Evolutionary conservation across 2,329 filamentous ascomycete genomes (phyloP).

Genomic region (Cladobotryum mycophilum): DNA sequence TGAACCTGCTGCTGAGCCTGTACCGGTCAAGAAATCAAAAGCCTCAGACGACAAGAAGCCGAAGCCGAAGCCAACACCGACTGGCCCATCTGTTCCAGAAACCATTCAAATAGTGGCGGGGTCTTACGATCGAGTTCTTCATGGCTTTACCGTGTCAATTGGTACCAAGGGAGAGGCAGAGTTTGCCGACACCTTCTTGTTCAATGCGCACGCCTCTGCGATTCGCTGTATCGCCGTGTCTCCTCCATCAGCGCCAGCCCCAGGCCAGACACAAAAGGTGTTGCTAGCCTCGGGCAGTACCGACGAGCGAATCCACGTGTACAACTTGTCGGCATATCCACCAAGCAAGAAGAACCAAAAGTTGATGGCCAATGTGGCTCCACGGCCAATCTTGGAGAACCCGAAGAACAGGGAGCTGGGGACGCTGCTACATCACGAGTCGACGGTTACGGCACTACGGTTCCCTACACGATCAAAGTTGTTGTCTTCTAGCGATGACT

Average conservation of each 20-base stretch:
- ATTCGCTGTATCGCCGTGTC: slow-evolving; percentile 87
- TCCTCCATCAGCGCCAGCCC: slow-evolving; percentile 56
- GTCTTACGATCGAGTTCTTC: slow-evolving; percentile 88
- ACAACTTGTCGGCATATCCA: slow-evolving; percentile 71
- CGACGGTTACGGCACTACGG: slow-evolving; percentile 69
- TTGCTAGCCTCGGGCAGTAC: slow-evolving; percentile 87
- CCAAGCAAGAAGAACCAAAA: slow-evolving; percentile 51
- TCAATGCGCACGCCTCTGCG: slow-evolving; percentile 86
- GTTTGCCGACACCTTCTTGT: slow-evolving; percentile 90
- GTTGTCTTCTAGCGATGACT: slow-evolving; percentile 83
- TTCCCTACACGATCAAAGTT: slow-evolving; percentile 87
- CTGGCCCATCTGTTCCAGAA: slow-evolving; percentile 26
- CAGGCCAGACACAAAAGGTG: slow-evolving; percentile 68
- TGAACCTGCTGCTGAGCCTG: slow-evolving; percentile 19
- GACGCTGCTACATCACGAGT: slow-evolving; percentile 77
- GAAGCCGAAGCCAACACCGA: slow-evolving; percentile 6
- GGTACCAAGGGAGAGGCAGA: slow-evolving; percentile 39
- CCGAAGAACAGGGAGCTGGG: slow-evolving; percentile 83
- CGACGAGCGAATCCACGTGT: slow-evolving; percentile 92
- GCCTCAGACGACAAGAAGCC: slow-evolving; percentile 6
- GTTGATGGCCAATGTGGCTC: slow-evolving; percentile 60
- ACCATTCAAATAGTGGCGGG: slow-evolving; percentile 87
- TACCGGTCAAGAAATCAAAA: slow-evolving; percentile 28
- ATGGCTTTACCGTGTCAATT: slow-evolving; percentile 79
- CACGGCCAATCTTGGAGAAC: slow-evolving; percentile 74